These are phyloP conservation scores for Sphaerulina populicola DNA, from an alignment of 2,329 filamentous ascomycete species.

Conservation along the genomic window DNA sequence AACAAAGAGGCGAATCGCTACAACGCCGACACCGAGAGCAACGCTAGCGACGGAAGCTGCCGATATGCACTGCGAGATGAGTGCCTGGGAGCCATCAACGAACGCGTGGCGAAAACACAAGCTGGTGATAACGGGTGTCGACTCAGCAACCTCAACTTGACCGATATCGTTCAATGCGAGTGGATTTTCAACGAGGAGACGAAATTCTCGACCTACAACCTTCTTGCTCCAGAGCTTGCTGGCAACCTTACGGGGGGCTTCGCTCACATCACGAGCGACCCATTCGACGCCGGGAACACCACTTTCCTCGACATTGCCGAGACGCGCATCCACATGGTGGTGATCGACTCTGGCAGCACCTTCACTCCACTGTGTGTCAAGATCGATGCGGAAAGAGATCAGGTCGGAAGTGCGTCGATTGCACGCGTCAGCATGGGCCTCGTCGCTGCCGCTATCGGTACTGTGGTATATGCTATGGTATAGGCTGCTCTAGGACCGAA, in stretches of 20 bases:
- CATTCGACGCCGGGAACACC: slow-evolving; percentile 6
- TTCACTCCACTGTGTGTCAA: slow-evolving; percentile 11
- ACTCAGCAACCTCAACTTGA: slow-evolving; percentile 3
- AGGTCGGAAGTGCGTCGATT: slow-evolving; percentile 4
- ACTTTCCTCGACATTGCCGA: slow-evolving; percentile 9
- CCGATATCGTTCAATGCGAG: slow-evolving; percentile 6
- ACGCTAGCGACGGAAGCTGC: slow-evolving; percentile 14
- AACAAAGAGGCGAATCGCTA: slow-evolving; percentile 1
- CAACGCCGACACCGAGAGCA: slow-evolving; percentile 8
- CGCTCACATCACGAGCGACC: slow-evolving; percentile 11
- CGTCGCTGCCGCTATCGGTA: slow-evolving; percentile 6
- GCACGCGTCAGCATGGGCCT: slow-evolving; percentile 7
- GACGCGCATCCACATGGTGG: slow-evolving; percentile 8
- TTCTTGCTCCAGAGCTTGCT: background rate
- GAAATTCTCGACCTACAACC: slow-evolving; percentile 9
- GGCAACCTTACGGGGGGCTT: slow-evolving; percentile 6
- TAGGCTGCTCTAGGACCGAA: background rate
- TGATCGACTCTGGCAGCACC: slow-evolving; percentile 12
- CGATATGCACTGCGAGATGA: slow-evolving; percentile 5
- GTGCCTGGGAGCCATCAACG: slow-evolving; percentile 9
- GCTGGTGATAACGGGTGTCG: slow-evolving; percentile 9
- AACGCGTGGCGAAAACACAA: slow-evolving; percentile 4
- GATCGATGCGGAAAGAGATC: slow-evolving; percentile 4
- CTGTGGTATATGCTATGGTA: slow-evolving; percentile 8
- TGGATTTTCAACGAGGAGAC: slow-evolving; percentile 6